Evolutionary conservation across 192 early-diverging fungal genomes (phyloP), one percentile per base, ranked within the genome.

Genomic region (Podila clonocystis): DNA sequence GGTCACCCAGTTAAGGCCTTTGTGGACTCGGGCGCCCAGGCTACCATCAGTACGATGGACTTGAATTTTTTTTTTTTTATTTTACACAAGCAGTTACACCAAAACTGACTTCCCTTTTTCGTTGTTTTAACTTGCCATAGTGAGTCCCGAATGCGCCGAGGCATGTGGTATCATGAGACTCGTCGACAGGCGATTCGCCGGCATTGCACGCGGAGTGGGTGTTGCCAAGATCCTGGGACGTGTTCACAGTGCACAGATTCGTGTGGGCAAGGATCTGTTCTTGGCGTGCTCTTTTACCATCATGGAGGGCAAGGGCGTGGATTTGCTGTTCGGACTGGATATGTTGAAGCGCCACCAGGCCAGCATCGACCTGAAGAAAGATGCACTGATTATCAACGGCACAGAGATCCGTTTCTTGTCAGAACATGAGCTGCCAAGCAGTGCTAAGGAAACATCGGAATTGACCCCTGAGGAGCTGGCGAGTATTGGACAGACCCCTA

Each of bases 21-120:
- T 83, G 96, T 99, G 0, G 98, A 99, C 76, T 97, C 97, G 26
- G 98, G 97, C 8, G 98, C 98, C 12, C 97, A 98, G 67, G 93
- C 91, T 22, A 98, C 97, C 4, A 95, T 99, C 28, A 95, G 89
- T 88, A 89, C 84, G 83, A 87, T 55, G 52, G 2, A 2, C 52
- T 55, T 2, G 52, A 55, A 17, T 24, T 5, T 9, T 0, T 11
- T 26, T 5, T 55, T 7, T 24, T 22, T 55, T 52, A 5, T 55
- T 26, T 24, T 20, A 55, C 22, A 8, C 52, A 22, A 22, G 24
- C 52, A 55, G n/a, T 55, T 12, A 5, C 11, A n/a, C 1, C n/a
- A 24, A 24, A 24, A 2, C 52, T 55, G 19, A 55, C 24, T 52
- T 52, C 2, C 19, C 22, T 24, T 55, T n/a, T 55, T 24, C n/a